phyloP scores from a whole-genome alignment of 345 rosid genomes.

The Populus simonii region DNA sequence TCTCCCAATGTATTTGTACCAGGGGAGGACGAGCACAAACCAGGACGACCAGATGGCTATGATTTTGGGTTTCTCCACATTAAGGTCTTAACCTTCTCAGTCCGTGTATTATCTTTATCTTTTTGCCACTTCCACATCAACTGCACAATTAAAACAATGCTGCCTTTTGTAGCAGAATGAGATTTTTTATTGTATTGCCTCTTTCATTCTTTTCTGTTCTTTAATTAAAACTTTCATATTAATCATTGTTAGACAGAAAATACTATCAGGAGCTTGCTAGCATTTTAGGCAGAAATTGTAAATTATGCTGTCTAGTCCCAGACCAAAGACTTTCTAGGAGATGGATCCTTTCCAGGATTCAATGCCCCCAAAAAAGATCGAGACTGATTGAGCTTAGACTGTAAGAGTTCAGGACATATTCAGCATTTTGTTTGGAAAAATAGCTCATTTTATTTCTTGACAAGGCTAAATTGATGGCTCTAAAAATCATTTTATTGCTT shows the following conservation, averaged over 20 bases:
- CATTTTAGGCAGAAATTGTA: background rate
- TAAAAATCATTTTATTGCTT: background rate
- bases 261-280: background rate
- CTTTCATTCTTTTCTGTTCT: background rate
- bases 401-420: background rate
- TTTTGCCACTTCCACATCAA: background rate
- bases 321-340: background rate
- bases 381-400: background rate
- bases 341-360: background rate
- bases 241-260: background rate
- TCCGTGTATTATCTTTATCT: background rate
- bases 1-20: constrained; percentile 78
- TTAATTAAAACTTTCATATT: background rate
- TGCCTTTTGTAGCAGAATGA: background rate
- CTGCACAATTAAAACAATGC: background rate
- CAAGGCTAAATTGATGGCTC: background rate
- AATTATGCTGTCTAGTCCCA: background rate
- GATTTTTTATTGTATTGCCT: background rate
- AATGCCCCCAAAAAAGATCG: background rate
- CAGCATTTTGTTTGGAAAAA: background rate
- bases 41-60: constrained; percentile 73
- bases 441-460: background rate
- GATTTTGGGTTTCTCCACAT: constrained; percentile 95
- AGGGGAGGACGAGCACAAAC: constrained; percentile 74
- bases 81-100: constrained; percentile 47